Evolutionary conservation across 1,284 basidiomycete genomes (phyloP), one percentile per base, ranked within the genome.

Genomic region (Boletellus dicymbophilus): DNA sequence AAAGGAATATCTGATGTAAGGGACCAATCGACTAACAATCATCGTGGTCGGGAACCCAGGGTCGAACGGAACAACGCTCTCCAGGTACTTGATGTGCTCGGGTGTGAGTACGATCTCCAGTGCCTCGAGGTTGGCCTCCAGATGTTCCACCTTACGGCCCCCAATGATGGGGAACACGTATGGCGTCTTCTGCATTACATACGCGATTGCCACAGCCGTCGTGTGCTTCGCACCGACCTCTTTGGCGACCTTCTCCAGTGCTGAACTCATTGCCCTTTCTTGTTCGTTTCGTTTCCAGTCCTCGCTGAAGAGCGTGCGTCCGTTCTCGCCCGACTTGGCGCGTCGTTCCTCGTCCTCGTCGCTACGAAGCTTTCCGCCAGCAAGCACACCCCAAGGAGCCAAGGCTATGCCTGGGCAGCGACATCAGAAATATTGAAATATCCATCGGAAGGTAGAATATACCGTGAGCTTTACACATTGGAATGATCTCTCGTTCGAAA

Each of bases 401-500:
- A 33, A 1, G 31, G 31, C 31, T n/a, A 33, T 33, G 31, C 31
- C 31, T 33, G 31, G n/a, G n/a, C n/a, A n/a, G n/a, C n/a, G n/a
- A n/a, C n/a, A n/a, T n/a, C n/a, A n/a, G n/a, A n/a, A n/a, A n/a
- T n/a, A n/a, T n/a, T n/a, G n/a, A n/a, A n/a, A n/a, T n/a, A n/a
- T n/a, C n/a, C n/a, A n/a, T n/a, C n/a, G n/a, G n/a, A n/a, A n/a
- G n/a, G n/a, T n/a, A n/a, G 6, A 22, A 47, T 46, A 44, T 48
- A 63, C 79, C 78, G 55, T 74, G 66, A 13, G 58, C 55, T 20
- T 70, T 67, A 9, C 49, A 66, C 78, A 82, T 80, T 1, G 77
- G 79, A 28, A 82, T 69, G 46, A 82, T 79, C 6, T 82, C 79
- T 7, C 77, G 65, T 65, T 81, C 78, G 42, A 80, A 70, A 31